Conservation (phyloP, 257 asterid species). For the Anisodus acutangulus region DNA sequence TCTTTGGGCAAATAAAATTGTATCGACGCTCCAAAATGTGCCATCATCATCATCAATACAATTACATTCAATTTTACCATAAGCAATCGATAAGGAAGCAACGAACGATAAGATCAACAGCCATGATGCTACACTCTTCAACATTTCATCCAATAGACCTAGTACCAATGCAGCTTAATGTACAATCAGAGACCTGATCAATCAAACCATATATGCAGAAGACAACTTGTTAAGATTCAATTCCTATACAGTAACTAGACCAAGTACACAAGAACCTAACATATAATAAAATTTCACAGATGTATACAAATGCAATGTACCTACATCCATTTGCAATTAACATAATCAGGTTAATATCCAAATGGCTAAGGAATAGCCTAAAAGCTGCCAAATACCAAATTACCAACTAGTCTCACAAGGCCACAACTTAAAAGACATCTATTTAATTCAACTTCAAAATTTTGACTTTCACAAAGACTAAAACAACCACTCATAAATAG, state of each 20-base stretch:
- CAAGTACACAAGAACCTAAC: background rate
- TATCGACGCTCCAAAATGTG: conserved; percentile 65
- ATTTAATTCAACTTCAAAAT: conserved; percentile 19
- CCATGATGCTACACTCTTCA: conserved; percentile 50
- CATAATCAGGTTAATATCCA: background rate
- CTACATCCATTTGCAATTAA: conserved; percentile 27
- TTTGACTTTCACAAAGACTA: background rate
- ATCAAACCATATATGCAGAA: conserved; percentile 33
- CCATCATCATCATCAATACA: conserved; percentile 84
- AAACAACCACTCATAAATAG: conserved; percentile 15
- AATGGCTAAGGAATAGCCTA: background rate
- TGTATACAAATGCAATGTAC: conserved; percentile 24
- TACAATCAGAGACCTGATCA: conserved; percentile 27
- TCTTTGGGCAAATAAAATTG: conserved; percentile 69
- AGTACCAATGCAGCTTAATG: conserved; percentile 36
- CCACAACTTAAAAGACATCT: conserved; percentile 4
- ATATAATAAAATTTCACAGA: background rate
- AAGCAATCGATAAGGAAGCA: conserved; percentile 49
- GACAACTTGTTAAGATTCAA: conserved; percentile 24
- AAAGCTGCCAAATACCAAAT: conserved; percentile 24
- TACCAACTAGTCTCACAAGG: conserved; percentile 22
- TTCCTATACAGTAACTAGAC: background rate
- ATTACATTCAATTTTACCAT: conserved; percentile 58
- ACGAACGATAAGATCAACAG: conserved; percentile 52
- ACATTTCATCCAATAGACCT: conserved; percentile 59